Conservation (phyloP, 371 early-diverging fungal species). For the Rhizopus stolonifer region DNA sequence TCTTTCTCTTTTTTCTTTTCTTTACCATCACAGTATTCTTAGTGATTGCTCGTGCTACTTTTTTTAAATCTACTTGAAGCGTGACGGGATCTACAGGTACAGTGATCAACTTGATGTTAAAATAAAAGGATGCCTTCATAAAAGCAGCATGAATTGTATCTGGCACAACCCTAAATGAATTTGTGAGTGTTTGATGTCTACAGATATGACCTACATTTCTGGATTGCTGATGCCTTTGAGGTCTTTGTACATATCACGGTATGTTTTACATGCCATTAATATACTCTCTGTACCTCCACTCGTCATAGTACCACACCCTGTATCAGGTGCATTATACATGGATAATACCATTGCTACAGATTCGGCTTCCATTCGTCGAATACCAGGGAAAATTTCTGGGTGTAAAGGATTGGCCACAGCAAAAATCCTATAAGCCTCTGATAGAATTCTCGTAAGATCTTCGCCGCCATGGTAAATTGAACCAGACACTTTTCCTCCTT, state of each 20-base stretch:
- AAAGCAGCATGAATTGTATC: constrained; percentile 94
- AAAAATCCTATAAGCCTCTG: constrained; percentile 86
- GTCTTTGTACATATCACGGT: constrained; percentile 76
- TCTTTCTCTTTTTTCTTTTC: too few relatives aligned
- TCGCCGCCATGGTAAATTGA: constrained; percentile 92
- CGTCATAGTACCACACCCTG: constrained; percentile 83
- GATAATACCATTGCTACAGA: constrained; percentile 85
- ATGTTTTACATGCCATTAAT: constrained; percentile 90
- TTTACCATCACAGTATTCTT: constrained; percentile 85
- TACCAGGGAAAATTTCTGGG: constrained; percentile 93
- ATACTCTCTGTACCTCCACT: constrained; percentile 96
- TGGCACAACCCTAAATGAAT: constrained; percentile 73
- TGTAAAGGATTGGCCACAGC: constrained; percentile 89
- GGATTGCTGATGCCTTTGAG: constrained; percentile 80
- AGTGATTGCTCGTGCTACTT: constrained; percentile 79
- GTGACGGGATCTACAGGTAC: constrained; percentile 84
- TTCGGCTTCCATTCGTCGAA: constrained; percentile 96
- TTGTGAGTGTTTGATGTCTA: background rate
- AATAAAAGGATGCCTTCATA: constrained; percentile 92
- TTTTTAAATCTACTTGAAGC: constrained; percentile 72
- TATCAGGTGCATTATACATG: constrained; percentile 81
- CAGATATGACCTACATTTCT: constrained; percentile 89
- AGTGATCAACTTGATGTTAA: constrained; percentile 82
- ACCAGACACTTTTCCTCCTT: constrained; percentile 86
- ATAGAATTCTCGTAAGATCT: constrained; percentile 68